phyloP scores from a whole-genome alignment of 1,284 basidiomycete species.

The Taiwanofungus camphoratus region DNA sequence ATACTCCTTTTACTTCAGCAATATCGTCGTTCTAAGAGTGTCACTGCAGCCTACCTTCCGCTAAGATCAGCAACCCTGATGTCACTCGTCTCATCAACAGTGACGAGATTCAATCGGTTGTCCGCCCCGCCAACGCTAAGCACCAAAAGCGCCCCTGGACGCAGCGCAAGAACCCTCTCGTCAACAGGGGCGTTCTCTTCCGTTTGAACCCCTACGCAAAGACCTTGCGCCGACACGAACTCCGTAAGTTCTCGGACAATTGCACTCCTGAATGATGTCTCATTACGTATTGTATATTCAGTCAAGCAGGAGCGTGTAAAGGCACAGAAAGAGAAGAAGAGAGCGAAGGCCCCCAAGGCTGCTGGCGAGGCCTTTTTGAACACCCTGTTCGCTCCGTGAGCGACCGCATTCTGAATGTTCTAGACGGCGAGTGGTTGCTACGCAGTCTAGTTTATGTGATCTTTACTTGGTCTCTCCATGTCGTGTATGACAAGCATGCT shows the following conservation, averaged over 20 bases:
- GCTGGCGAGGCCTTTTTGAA: slow-evolving; percentile 86
- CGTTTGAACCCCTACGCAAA: slow-evolving; percentile 99
- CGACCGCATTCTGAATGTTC: slow-evolving; percentile 8
- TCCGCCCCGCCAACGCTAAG: slow-evolving; percentile 82
- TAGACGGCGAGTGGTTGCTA: slow-evolving; percentile 17
- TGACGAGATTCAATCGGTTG: slow-evolving; percentile 92
- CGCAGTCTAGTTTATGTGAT: slow-evolving; percentile 16
- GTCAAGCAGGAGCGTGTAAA: slow-evolving; percentile 77
- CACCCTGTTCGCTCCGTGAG: slow-evolving; percentile 82
- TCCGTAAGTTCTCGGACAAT: slow-evolving; percentile 49
- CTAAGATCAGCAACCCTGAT: slow-evolving; percentile 97
- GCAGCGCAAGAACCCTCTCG: slow-evolving; percentile 98
- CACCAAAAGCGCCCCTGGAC: slow-evolving; percentile 92
- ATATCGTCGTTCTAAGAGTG: too few species aligned
- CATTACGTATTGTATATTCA: slow-evolving; percentile 22
- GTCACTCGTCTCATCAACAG: slow-evolving; percentile 98
- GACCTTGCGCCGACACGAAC: slow-evolving; percentile 83
- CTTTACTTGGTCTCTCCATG: too few species aligned
- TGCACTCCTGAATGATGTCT: slow-evolving; percentile 4
- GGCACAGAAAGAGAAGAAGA: slow-evolving; percentile 58
- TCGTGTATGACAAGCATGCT: too few species aligned
- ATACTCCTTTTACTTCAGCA: slow-evolving; percentile 15
- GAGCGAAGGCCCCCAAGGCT: slow-evolving; percentile 51
- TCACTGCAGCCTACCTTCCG: slow-evolving; percentile 72
- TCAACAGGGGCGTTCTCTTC: slow-evolving; percentile 97